Conservation (phyloP, 257 asterid genomes). For the Cordia subcordata region DNA sequence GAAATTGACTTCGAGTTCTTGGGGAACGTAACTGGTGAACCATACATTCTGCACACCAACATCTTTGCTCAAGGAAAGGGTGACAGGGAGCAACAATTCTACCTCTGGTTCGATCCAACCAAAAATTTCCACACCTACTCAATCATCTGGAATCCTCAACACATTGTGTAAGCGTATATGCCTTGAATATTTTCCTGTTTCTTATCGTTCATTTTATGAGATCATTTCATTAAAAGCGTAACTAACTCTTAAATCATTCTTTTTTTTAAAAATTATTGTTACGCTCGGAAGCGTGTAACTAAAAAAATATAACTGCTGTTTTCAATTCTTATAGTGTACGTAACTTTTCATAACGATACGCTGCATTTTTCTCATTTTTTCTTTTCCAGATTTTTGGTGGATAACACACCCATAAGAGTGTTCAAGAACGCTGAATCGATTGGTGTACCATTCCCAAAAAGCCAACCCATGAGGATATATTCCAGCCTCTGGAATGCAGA, state of each 20-base stretch:
- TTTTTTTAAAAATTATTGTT: too few relatives aligned
- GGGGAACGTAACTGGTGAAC: slow-evolving; percentile 64
- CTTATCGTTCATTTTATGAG: too few relatives aligned
- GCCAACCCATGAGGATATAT: slow-evolving; percentile 79
- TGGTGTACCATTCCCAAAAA: slow-evolving; percentile 73
- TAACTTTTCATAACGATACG: too few relatives aligned
- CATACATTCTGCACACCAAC: slow-evolving; percentile 75
- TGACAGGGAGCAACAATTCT: slow-evolving; percentile 72
- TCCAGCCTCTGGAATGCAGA: slow-evolving; percentile 90
- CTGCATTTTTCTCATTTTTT: too few relatives aligned
- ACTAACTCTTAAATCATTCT: too few relatives aligned
- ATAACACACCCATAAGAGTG: slow-evolving; percentile 73
- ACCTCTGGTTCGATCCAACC: slow-evolving; percentile 88
- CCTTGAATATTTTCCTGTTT: not conserved
- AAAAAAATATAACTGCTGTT: too few relatives aligned
- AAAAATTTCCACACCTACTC: slow-evolving; percentile 77
- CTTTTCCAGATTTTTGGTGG: slow-evolving; percentile 64
- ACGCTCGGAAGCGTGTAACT: too few relatives aligned
- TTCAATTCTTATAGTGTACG: too few relatives aligned
- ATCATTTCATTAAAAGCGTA: too few relatives aligned
- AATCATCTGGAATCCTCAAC: slow-evolving; percentile 57
- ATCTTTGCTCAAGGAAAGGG: slow-evolving; percentile 71
- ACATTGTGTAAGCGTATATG: slow-evolving; percentile 48
- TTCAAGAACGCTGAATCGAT: slow-evolving; percentile 61
- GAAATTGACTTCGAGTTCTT: slow-evolving; percentile 86